Conservation (phyloP, 2,329 filamentous ascomycete genomes). For the Hymenoscyphus albidus region DNA sequence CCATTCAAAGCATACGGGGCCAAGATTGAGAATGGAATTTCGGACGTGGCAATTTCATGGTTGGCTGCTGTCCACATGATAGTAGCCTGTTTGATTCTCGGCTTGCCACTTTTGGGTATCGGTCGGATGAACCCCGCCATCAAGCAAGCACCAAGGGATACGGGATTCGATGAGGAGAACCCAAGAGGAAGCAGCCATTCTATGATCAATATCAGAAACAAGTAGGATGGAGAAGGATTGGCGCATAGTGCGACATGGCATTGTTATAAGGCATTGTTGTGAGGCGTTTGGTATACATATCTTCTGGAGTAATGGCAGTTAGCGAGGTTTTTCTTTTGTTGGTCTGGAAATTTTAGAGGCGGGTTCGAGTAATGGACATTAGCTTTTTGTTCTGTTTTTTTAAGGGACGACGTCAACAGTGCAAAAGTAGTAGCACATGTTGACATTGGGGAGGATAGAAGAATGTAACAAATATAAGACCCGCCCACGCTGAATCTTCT, state of each 20-base stretch:
- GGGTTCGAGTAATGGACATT: neutral
- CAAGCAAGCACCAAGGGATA: neutral
- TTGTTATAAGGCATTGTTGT: neutral
- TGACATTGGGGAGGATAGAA: neutral
- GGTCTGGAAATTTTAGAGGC: neutral
- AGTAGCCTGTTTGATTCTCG: neutral
- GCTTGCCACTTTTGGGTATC: neutral
- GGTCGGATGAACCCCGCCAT: neutral
- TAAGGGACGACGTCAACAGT: neutral
- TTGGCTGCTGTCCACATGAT: slow-evolving; percentile 8
- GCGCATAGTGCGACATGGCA: neutral
- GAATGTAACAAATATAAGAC: neutral
- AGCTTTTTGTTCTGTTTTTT: neutral
- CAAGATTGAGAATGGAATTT: slow-evolving; percentile 4
- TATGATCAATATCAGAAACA: neutral
- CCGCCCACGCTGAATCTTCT: no score
- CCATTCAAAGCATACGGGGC: slow-evolving; percentile 2
- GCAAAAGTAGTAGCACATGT: neutral
- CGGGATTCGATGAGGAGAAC: neutral
- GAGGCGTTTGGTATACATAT: neutral
- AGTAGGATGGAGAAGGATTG: neutral
- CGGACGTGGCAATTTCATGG: slow-evolving; percentile 4
- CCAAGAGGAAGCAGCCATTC: neutral
- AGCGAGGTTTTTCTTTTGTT: neutral
- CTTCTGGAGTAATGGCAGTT: neutral